Base-by-base conservation (phyloP, 2,329 filamentous ascomycete genomes). In the Raffaelea ambrosiae region DNA sequence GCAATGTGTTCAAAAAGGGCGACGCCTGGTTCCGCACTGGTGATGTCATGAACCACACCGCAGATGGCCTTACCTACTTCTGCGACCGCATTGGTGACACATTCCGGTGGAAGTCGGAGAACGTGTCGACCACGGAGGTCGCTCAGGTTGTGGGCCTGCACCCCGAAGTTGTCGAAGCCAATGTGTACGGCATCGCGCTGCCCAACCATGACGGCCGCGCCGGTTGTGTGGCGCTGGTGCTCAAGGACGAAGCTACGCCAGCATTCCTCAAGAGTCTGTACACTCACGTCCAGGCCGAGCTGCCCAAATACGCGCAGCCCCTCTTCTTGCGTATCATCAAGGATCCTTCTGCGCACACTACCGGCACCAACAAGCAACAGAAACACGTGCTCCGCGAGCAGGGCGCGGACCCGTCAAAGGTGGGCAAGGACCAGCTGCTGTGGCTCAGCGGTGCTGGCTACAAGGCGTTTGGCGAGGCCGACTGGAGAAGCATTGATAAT, bases 341-440 rank as follows among this genome's bases (percentile, higher is more conserved):
- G 22, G 73, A 76, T 22, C 65, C 75, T 41, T 64, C 67, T 3
- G 73, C 79, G 54, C 79, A 84, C 58, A 73, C 79, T 1, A 95
- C 89, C 4, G 88, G 88, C 0, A 95, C 88, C 43, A 86, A 88
- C 59, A 95, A 95, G 72, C 86, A 94, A 68, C 84, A 90, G 66
- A 95, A 95, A 65, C 79, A 84, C 53, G 65, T 70, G 0, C 62
- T 95, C 53, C 72, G 87, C n/a, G 70, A 73, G 2, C 76, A 90
- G 53, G 88, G 89, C 1, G 86, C 91, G 0, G 77, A 87, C 57
- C 85, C 84, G 0, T 64, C 59, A 4, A 77, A 77, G 57, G 68
- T 74, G 1, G 62, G 63, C 35, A 55, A 57, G 3, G 76, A 79
- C 21, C 61, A 66, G 35, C 33, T 84, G 41, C 84, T 69, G 57